A percentile compares a stretch with the other conserved stretches of the same genome.
Evolutionary conservation across 2,329 filamentous ascomycete genomes (phyloP).

Genomic region (Cyclaneusma minus): DNA sequence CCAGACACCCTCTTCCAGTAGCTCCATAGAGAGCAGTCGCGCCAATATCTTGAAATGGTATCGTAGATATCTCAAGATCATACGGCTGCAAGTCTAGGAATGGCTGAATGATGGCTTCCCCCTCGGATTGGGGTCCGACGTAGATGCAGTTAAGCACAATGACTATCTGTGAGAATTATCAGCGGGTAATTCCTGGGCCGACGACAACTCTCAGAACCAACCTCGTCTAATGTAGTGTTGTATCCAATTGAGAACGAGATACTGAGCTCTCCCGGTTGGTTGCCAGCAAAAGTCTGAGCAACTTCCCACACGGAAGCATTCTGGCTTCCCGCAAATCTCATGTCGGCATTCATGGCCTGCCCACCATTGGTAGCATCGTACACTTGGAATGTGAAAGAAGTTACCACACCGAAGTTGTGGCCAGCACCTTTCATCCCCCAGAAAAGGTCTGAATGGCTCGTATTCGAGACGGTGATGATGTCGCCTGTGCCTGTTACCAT

Average conservation of each 20-base stretch:
- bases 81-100: constrained; percentile 27
- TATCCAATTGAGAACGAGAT: constrained; percentile 34
- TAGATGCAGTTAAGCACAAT: constrained; percentile 26
- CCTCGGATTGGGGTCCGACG: constrained; percentile 25
- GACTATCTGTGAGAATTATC: constrained; percentile 18
- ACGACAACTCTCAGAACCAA: constrained; percentile 14
- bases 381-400: constrained; percentile 28
- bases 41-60: constrained; percentile 24
- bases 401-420: constrained; percentile 43
- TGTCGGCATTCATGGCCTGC: constrained; percentile 25
- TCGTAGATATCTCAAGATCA: no score
- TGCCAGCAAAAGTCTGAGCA: constrained; percentile 24
- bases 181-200: not conserved
- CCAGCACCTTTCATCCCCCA: constrained; percentile 42
- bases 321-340: constrained; percentile 31
- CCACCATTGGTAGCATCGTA: constrained; percentile 23
- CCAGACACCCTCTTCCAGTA: no score
- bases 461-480: constrained; percentile 23
- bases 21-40: constrained; percentile 28
- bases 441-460: constrained; percentile 35
- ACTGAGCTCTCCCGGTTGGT: constrained; percentile 26
- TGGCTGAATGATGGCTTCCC: constrained; percentile 24
- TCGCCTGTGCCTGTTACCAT: constrained; percentile 28
- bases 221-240: constrained; percentile 23
- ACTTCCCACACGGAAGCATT: constrained; percentile 30